These are phyloP conservation scores for Leccinum variicolor DNA, from an alignment of 768 basidiomycete species.

Conservation along the genomic window DNA sequence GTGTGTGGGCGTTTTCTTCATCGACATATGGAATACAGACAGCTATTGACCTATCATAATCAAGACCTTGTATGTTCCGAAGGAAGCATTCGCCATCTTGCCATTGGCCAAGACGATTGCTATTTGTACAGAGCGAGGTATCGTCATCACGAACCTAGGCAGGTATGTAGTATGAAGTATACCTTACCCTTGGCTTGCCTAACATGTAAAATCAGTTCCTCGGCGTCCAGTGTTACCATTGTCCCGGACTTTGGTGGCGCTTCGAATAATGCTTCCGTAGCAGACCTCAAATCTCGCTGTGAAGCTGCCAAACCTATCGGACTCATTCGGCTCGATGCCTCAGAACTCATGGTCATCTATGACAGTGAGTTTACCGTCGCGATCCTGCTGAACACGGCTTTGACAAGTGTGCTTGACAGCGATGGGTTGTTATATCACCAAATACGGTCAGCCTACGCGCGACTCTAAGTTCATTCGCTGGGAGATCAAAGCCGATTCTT, in stretches of 20 bases:
- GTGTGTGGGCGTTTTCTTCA: conserved; percentile 37
- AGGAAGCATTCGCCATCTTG: conserved; percentile 61
- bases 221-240: conserved; percentile 39
- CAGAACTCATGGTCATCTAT: conserved; percentile 69
- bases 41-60: not conserved
- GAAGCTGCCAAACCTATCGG: conserved; percentile 64
- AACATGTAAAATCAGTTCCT: conserved; percentile 32
- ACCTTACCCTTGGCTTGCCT: not conserved
- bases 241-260: conserved; percentile 59
- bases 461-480: conserved; percentile 66
- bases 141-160: conserved; percentile 64
- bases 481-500: conserved; percentile 69
- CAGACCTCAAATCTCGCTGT: conserved; percentile 55
- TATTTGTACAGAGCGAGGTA: conserved; percentile 60
- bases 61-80: conserved; percentile 68
- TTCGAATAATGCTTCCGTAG: conserved; percentile 37
- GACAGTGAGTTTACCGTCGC: conserved; percentile 49
- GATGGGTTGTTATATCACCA: conserved; percentile 74
- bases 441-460: conserved; percentile 62
- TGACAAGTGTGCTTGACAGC: conserved; percentile 37
- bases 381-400: not conserved
- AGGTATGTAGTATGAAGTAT: conserved; percentile 44
- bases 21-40: conserved; percentile 1
- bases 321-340: conserved; percentile 49
- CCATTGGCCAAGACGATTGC: conserved; percentile 61